Evolutionary conservation across 2,329 filamentous ascomycete genomes (phyloP).

Genomic region (Apiospora rasikravindrae): DNA sequence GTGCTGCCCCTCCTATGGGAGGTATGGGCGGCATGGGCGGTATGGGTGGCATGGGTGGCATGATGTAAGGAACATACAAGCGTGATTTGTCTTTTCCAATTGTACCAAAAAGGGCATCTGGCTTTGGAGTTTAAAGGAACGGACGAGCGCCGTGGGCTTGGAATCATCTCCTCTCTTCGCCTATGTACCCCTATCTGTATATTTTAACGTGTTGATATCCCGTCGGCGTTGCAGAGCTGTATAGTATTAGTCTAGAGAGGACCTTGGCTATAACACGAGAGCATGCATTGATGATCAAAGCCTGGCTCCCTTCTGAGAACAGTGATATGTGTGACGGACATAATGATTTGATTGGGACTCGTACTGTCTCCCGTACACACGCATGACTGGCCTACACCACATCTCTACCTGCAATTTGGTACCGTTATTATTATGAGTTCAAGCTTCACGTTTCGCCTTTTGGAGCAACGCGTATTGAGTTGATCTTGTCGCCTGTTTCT

Average conservation of each 20-base stretch:
- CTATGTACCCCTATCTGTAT: conserved; percentile 30
- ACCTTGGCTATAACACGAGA: conserved; percentile 13
- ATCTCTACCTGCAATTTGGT: background rate
- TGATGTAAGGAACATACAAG: conserved; percentile 57
- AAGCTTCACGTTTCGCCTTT: too few species aligned
- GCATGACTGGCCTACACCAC: background rate
- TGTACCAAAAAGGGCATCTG: conserved; percentile 51
- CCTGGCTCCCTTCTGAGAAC: background rate
- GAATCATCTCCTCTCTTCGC: conserved; percentile 44
- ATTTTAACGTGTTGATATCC: conserved; percentile 26
- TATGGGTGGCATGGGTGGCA: conserved; percentile 59
- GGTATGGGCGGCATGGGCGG: conserved; percentile 67
- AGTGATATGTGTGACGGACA: background rate
- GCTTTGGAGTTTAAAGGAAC: conserved; percentile 54
- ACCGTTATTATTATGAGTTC: background rate
- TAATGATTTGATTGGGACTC: background rate
- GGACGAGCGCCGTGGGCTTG: conserved; percentile 45
- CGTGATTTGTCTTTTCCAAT: conserved; percentile 32
- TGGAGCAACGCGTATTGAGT: background rate
- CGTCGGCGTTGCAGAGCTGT: conserved; percentile 19
- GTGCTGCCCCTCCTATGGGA: conserved; percentile 64
- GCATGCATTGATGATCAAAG: conserved; percentile 16
- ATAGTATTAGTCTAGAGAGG: conserved; percentile 15
- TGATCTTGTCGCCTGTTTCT: background rate
- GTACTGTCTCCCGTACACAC: background rate